Conservation (phyloP, 768 basidiomycete species). For the Gloeophyllum trabeum region DNA sequence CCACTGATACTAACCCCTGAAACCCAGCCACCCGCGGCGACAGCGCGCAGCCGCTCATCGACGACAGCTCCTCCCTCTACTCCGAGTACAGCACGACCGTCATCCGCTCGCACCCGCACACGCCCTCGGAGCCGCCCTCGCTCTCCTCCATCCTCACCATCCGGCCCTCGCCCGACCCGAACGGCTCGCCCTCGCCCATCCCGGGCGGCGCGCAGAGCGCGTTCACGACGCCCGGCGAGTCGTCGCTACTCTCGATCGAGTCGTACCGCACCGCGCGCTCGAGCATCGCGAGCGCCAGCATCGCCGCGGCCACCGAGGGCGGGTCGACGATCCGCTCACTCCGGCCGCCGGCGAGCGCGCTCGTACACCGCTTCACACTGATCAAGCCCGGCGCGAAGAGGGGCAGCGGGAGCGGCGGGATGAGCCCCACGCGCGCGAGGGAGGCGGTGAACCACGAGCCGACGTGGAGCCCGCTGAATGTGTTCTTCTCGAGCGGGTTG, state of each 20-base stretch:
- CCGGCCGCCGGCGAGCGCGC: slow-evolving; percentile 32
- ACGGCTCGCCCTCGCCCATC: slow-evolving; percentile 27
- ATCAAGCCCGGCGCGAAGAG: slow-evolving; percentile 70
- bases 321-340: slow-evolving; percentile 54
- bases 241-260: slow-evolving; percentile 45
- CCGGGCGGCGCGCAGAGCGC: slow-evolving; percentile 21
- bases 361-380: slow-evolving; percentile 80
- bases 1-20: slow-evolving; percentile 7
- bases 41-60: slow-evolving; percentile 46
- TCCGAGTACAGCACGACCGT: slow-evolving; percentile 67
- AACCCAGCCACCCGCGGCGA: slow-evolving; percentile 26
- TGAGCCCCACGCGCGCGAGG: slow-evolving; percentile 20
- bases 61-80: slow-evolving; percentile 27
- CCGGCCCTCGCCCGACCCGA: slow-evolving; percentile 41
- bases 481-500: slow-evolving; percentile 67
- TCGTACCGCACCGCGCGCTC: slow-evolving; percentile 56
- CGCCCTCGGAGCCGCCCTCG: slow-evolving; percentile 30
- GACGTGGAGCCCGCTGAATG: slow-evolving; percentile 68
- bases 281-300: slow-evolving; percentile 31
- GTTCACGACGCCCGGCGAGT: slow-evolving; percentile 2
- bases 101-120: slow-evolving; percentile 36
- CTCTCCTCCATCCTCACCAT: slow-evolving; percentile 70
- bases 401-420: slow-evolving; percentile 21
- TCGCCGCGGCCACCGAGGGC: slow-evolving; percentile 64
- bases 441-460: slow-evolving; percentile 12